Conservation (phyloP, 2,329 filamentous ascomycete species). For the Cercospora sp. region DNA sequence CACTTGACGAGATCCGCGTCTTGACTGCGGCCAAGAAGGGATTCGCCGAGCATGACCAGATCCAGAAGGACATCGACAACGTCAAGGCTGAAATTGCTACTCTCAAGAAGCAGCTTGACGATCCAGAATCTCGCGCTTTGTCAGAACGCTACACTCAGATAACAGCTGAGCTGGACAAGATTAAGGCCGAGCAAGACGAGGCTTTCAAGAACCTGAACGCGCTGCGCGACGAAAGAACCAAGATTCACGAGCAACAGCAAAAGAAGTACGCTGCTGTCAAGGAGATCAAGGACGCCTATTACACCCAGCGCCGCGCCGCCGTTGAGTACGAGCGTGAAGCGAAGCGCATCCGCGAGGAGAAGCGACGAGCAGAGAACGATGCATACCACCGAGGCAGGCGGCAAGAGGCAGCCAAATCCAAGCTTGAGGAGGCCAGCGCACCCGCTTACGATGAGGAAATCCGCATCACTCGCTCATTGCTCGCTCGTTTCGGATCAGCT, state of each 20-base stretch:
- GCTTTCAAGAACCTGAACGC: conserved; percentile 84
- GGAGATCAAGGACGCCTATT: conserved; percentile 88
- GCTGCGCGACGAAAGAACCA: conserved; percentile 81
- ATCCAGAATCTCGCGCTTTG: conserved; percentile 85
- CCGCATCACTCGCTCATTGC: conserved; percentile 78
- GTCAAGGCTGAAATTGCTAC: conserved; percentile 84
- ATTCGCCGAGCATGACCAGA: conserved; percentile 78
- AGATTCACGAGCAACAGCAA: conserved; percentile 81
- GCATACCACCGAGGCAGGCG: conserved; percentile 69
- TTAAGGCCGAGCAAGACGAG: conserved; percentile 90
- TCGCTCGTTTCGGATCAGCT: conserved; percentile 80
- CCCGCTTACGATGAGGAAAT: conserved; percentile 94
- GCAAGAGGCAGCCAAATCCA: conserved; percentile 72
- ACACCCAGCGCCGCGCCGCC: conserved; percentile 76
- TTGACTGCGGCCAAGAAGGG: conserved; percentile 88
- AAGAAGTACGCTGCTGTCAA: conserved; percentile 79
- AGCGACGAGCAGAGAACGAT: conserved; percentile 77
- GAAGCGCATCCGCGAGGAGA: conserved; percentile 73
- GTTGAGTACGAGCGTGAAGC: conserved; percentile 81
- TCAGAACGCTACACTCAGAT: conserved; percentile 83
- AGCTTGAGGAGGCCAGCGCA: conserved; percentile 77
- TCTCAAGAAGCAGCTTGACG: conserved; percentile 84
- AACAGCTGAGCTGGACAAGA: conserved; percentile 80
- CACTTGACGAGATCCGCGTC: conserved; percentile 75
- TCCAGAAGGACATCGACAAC: conserved; percentile 83